These are phyloP conservation scores for Aquanectria penicillioides DNA, from an alignment of 2,329 filamentous ascomycete species.

Conservation along the genomic window DNA sequence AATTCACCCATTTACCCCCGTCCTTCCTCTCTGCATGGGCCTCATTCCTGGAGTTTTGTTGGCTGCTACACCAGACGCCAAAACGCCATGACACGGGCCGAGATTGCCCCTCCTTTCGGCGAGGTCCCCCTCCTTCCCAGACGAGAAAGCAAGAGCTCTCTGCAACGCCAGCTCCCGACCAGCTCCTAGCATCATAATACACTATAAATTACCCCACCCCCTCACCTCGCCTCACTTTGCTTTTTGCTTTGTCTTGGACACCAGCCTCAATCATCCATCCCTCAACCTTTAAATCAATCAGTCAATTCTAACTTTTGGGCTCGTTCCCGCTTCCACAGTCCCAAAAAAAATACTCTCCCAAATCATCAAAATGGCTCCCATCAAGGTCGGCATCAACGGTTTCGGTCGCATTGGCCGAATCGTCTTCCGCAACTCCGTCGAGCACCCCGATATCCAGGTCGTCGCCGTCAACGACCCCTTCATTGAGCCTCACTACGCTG, in stretches of 20 bases:
- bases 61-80: neutral
- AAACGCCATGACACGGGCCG: constrained; percentile 6
- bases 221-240: constrained; percentile 27
- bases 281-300: constrained; percentile 4
- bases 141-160: neutral
- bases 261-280: neutral
- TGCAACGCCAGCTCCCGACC: neutral
- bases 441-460: constrained; percentile 89
- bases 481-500: constrained; percentile 97
- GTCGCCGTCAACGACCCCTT: constrained; percentile 99
- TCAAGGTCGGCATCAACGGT: constrained; percentile 97
- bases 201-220: constrained; percentile 40
- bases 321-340: constrained; percentile 6
- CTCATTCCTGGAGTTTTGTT: neutral
- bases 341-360: constrained; percentile 12
- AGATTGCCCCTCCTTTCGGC: constrained; percentile 19
- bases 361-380: constrained; percentile 54
- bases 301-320: constrained; percentile 22
- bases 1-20: neutral
- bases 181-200: constrained; percentile 32
- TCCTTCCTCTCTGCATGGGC: neutral
- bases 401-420: constrained; percentile 99
- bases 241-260: constrained; percentile 2
- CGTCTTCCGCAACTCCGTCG: constrained; percentile 96
- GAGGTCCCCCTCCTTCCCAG: constrained; percentile 16